Percentiles rank a stretch among this genome's conserved stretches.
Conservation (phyloP, 768 basidiomycete species). For the Auricularia heimuer region DNA sequence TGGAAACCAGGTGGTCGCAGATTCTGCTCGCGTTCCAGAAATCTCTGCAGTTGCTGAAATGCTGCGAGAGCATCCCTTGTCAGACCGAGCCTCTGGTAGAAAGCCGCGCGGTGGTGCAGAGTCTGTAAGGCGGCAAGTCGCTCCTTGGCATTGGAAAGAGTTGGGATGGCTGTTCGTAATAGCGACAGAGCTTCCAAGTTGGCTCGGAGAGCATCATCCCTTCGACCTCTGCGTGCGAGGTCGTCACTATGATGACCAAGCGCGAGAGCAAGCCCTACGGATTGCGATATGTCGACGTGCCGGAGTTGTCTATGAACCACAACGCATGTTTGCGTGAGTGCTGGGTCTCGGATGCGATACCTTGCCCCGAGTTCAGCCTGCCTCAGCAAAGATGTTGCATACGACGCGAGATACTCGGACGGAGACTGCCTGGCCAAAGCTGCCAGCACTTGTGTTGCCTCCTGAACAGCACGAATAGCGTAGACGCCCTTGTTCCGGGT, state of each 20-base stretch:
- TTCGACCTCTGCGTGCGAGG: not conserved
- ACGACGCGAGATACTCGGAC: not conserved
- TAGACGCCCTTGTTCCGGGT: not conserved
- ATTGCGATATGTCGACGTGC: not conserved
- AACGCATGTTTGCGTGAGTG: not conserved
- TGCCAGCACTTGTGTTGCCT: not conserved
- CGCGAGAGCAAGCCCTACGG: not conserved
- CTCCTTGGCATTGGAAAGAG: not conserved
- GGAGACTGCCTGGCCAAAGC: not conserved
- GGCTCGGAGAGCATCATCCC: not conserved
- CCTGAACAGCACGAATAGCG: not conserved
- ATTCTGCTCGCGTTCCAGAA: not conserved
- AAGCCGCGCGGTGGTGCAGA: not conserved
- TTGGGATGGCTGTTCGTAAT: not conserved
- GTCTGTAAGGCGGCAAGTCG: not conserved
- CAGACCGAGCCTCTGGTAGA: not conserved
- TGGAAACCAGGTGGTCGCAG: not conserved
- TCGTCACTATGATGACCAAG: not conserved
- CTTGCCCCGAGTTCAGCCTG: not conserved
- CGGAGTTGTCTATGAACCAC: not conserved
- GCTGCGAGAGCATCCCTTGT: not conserved
- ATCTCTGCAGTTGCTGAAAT: not conserved
- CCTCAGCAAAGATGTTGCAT: not conserved
- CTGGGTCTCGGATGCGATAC: not conserved
- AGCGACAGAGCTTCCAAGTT: not conserved